These are phyloP conservation scores for Ramicandelaber brevisporus DNA, from an alignment of 192 early-diverging fungal genomes.

Conservation along the genomic window DNA sequence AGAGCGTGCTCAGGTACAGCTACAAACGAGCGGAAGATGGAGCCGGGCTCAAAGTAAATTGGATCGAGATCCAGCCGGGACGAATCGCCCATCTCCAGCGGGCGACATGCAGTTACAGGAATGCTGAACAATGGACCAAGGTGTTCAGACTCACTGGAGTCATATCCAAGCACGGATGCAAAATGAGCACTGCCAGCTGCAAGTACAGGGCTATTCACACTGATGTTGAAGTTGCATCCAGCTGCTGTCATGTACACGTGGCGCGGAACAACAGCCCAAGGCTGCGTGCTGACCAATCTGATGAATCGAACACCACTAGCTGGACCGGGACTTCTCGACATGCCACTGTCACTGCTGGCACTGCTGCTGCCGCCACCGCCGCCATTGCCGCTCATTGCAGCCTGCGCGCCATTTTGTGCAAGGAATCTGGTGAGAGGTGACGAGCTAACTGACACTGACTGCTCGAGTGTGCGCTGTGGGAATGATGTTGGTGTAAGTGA, in stretches of 20 bases:
- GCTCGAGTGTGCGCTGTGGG: no score
- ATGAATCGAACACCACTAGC: no score
- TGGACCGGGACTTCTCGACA: constrained; percentile 61
- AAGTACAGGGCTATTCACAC: constrained; percentile 60
- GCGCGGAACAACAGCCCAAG: constrained; percentile 59
- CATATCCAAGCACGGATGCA: constrained; percentile 53
- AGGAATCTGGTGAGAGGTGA: constrained; percentile 14
- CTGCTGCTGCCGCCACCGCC: constrained; percentile 19
- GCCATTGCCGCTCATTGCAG: constrained; percentile 36
- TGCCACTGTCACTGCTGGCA: constrained; percentile 35
- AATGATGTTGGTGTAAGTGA: no score
- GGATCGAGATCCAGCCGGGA: constrained; percentile 22
- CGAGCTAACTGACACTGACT: no score
- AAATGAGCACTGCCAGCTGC: constrained; percentile 48
- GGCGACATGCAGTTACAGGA: constrained; percentile 77
- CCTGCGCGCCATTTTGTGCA: constrained; percentile 17
- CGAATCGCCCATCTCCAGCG: constrained; percentile 17
- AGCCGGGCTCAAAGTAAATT: constrained; percentile 43
- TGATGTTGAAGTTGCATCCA: constrained; percentile 33
- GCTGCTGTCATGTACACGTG: constrained; percentile 37
- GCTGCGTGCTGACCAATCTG: constrained; percentile 29
- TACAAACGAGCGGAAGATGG: constrained; percentile 56
- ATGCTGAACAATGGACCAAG: constrained; percentile 68
- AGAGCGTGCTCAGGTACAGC: constrained; percentile 58
- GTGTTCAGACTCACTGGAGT: constrained; percentile 35